Conservation (phyloP, 768 basidiomycete species). For the Erythrobasidium yunnanense region DNA sequence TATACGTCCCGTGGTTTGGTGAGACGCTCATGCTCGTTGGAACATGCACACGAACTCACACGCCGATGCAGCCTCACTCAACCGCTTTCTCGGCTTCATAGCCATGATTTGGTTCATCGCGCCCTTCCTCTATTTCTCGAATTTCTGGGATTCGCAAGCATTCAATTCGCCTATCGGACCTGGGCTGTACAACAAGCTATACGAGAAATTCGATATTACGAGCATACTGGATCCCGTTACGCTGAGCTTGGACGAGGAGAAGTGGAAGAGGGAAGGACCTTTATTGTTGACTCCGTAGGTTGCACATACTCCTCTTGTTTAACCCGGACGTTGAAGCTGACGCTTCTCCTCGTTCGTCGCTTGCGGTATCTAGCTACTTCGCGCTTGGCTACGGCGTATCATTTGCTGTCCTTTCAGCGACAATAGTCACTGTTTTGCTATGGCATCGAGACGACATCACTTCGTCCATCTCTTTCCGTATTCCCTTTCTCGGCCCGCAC, state of each 20-base stretch:
- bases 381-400: constrained; percentile 36
- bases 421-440: constrained; percentile 33
- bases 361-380: constrained; percentile 29
- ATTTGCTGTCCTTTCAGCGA: constrained; percentile 38
- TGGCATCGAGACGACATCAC: constrained; percentile 37
- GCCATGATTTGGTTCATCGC: constrained; percentile 36
- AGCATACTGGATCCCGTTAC: constrained; percentile 34
- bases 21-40: neutral
- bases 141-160: constrained; percentile 36
- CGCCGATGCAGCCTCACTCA: neutral
- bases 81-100: constrained; percentile 35
- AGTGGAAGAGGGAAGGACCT: constrained; percentile 34
- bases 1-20: constrained; percentile 36
- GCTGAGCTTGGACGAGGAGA: constrained; percentile 36
- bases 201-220: constrained; percentile 37
- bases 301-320: neutral
- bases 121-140: constrained; percentile 37
- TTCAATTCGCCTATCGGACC: constrained; percentile 37
- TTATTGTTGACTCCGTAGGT: constrained; percentile 37
- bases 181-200: constrained; percentile 36
- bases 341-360: constrained; percentile 1
- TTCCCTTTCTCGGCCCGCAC: too few species aligned
- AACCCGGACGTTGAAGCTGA: constrained; percentile 2
- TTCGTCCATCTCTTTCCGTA: constrained; percentile 22
- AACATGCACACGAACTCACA: neutral